Evolutionary conservation across 192 early-diverging fungal genomes (phyloP).

Genomic region (Coemansia sp.): DNA sequence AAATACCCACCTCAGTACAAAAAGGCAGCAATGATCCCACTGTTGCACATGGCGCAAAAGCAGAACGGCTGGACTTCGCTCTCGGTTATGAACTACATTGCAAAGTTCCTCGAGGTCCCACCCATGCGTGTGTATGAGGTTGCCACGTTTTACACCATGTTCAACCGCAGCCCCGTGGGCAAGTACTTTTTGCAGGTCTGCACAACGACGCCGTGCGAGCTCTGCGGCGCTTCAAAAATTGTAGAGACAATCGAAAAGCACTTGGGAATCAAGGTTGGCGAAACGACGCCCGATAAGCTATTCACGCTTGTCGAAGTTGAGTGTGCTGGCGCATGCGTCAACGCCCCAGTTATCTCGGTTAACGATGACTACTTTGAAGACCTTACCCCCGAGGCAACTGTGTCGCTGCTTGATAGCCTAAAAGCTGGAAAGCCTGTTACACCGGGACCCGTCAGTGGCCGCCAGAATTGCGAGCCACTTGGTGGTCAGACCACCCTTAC

Average conservation of each 20-base stretch:
- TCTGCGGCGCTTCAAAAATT: slow-evolving; percentile 91
- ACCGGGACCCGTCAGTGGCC: slow-evolving; percentile 81
- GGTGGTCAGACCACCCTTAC: slow-evolving; percentile 80
- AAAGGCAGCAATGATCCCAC: slow-evolving; percentile 93
- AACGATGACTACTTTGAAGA: slow-evolving; percentile 99
- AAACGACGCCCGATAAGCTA: slow-evolving; percentile 89
- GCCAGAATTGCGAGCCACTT: slow-evolving; percentile 86
- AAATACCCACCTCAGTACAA: slow-evolving; percentile 99
- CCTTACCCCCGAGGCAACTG: slow-evolving; percentile 86
- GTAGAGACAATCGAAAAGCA: slow-evolving; percentile 82
- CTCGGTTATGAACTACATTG: slow-evolving; percentile 96
- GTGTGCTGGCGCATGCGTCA: slow-evolving; percentile 98
- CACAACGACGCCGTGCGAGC: slow-evolving; percentile 96
- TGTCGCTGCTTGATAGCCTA: slow-evolving; percentile 82
- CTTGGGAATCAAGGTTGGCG: slow-evolving; percentile 88
- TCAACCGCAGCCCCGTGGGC: slow-evolving; percentile 96
- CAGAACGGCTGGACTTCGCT: slow-evolving; percentile 93
- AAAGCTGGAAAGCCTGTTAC: slow-evolving; percentile 76
- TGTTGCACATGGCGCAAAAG: slow-evolving; percentile 93
- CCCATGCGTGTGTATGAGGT: slow-evolving; percentile 99
- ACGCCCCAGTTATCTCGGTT: slow-evolving; percentile 95
- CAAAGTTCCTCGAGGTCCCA: slow-evolving; percentile 89
- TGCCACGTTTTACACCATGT: slow-evolving; percentile 99
- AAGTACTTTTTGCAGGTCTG: slow-evolving; percentile 99
- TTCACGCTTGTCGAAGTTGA: slow-evolving; percentile 99